Evolutionary conservation across 129 eudicot species (phyloP).

Genomic region (Deinandra increscens): DNA sequence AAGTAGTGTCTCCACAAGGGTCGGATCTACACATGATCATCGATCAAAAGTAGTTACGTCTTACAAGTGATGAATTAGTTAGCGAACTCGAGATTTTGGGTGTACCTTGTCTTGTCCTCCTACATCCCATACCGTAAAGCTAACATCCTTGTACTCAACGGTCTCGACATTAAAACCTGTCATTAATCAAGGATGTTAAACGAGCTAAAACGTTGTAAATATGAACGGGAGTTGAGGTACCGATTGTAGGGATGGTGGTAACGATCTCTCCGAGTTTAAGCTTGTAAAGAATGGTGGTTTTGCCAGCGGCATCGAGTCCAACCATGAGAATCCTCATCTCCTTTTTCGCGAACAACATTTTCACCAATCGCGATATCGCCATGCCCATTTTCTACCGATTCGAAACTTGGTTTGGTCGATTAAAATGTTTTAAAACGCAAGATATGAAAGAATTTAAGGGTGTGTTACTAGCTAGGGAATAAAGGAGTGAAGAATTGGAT

Average conservation of each 20-base stretch:
- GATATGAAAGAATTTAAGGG: constrained; percentile 13
- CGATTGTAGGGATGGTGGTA: constrained; percentile 73
- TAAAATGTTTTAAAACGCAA: background rate
- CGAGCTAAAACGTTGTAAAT: background rate
- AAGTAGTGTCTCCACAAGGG: constrained; percentile 81
- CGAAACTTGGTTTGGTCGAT: constrained; percentile 4
- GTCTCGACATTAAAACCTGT: constrained; percentile 77
- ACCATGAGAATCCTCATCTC: constrained; percentile 84
- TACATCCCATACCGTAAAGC: constrained; percentile 77
- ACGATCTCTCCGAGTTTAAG: constrained; percentile 72
- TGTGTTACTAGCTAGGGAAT: constrained; percentile 19
- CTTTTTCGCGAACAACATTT: constrained; percentile 58
- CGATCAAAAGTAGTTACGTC: background rate
- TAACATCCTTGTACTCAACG: constrained; percentile 64
- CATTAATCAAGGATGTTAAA: background rate
- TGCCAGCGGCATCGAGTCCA: constrained; percentile 79
- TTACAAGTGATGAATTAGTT: background rate
- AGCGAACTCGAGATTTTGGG: background rate
- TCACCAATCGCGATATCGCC: constrained; percentile 45
- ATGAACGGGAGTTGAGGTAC: constrained; percentile 23
- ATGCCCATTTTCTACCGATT: constrained; percentile 41
- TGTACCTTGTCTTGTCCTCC: constrained; percentile 77
- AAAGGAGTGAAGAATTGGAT: constrained; percentile 41
- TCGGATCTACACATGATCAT: constrained; percentile 39
- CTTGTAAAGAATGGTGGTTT: constrained; percentile 74